Evolutionary conservation across 805 yeast species (phyloP).

Genomic region (Metschnikowia continentalis): DNA sequence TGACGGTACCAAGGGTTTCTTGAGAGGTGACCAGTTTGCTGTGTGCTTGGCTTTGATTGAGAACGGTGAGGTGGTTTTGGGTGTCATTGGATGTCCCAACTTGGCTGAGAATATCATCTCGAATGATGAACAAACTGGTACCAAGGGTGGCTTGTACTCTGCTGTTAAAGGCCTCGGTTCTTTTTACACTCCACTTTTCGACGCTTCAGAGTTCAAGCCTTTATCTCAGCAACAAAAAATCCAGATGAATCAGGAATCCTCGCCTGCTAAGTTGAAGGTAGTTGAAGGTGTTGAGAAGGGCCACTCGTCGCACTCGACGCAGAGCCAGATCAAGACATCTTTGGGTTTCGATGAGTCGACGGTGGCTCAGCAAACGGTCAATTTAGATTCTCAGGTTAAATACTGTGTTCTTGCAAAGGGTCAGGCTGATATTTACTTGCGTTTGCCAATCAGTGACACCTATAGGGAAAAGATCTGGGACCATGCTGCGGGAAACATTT

Average conservation of each 20-base stretch:
- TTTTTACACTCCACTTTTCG: conserved; percentile 45
- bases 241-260: conserved; percentile 46
- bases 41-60: conserved; percentile 89
- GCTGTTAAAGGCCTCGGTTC: conserved; percentile 70
- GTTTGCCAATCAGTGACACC: conserved; percentile 71
- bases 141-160: conserved; percentile 68
- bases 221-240: conserved; percentile 37
- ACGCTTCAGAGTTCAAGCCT: conserved; percentile 30
- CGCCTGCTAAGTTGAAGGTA: conserved; percentile 54
- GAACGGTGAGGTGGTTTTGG: conserved; percentile 79
- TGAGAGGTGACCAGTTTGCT: conserved; percentile 95
- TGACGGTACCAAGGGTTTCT: conserved; percentile 95
- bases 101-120: conserved; percentile 51
- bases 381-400: conserved; percentile 94
- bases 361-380: conserved; percentile 56
- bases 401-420: conserved; percentile 90
- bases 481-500: conserved; percentile 92
- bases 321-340: conserved; percentile 62
- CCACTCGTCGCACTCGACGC: conserved; percentile 89
- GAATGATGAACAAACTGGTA: conserved; percentile 30
- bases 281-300: conserved; percentile 95
- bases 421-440: conserved; percentile 84
- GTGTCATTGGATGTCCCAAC: conserved; percentile 96
- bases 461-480: conserved; percentile 98
- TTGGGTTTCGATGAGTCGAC: conserved; percentile 50